These are phyloP conservation scores for Harrya chromipes DNA, from an alignment of 768 basidiomycete species.

Conservation along the genomic window DNA sequence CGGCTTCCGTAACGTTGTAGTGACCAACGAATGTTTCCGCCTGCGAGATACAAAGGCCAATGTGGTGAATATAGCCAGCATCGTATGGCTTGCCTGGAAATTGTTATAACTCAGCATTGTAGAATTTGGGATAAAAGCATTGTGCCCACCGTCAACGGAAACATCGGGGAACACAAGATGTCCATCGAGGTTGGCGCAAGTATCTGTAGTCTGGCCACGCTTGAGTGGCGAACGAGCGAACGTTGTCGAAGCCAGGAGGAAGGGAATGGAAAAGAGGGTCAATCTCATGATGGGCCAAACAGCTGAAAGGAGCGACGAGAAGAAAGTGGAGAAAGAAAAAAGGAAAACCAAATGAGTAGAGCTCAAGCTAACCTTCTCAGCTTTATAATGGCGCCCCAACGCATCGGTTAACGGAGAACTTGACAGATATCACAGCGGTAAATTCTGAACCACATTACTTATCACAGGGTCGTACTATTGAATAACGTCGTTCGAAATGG, in stretches of 20 bases:
- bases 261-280: constrained; percentile 11
- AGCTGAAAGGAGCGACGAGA: no score
- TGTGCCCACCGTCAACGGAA: constrained; percentile 5
- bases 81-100: background rate
- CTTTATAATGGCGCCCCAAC: no score
- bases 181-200: constrained; percentile 14
- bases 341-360: no score
- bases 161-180: constrained; percentile 20
- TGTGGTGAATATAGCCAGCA: constrained; percentile 24
- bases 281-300: constrained; percentile 15
- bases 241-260: constrained; percentile 12
- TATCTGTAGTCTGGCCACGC: constrained; percentile 8
- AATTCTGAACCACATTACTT: no score
- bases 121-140: no score
- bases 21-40: constrained; percentile 10
- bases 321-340: no score
- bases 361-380: no score
- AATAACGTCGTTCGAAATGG: no score
- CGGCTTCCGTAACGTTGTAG: constrained; percentile 17
- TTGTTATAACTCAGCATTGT: no score
- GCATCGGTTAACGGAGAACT: no score
- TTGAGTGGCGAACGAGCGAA: constrained; percentile 16
- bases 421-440: no score
- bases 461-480: no score
- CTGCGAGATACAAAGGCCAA: constrained; percentile 30